These are phyloP conservation scores for Pulveroboletus sp. DNA, from an alignment of 768 basidiomycete species.

Conservation along the genomic window DNA sequence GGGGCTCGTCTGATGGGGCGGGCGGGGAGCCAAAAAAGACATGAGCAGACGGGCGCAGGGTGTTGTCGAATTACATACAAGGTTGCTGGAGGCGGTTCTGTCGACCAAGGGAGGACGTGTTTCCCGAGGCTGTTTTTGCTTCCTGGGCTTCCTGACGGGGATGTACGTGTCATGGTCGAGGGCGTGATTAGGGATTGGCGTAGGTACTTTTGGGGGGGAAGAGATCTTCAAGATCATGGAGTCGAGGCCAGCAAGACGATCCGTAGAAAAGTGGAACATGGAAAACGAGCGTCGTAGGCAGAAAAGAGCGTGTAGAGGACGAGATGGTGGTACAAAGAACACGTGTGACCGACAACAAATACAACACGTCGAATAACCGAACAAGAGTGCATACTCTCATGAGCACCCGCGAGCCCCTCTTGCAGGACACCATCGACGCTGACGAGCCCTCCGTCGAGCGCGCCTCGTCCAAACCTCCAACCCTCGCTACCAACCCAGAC, in stretches of 20 bases:
- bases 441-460: slow-evolving; percentile 53
- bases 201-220: slow-evolving; percentile 26
- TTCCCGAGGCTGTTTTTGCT: slow-evolving; percentile 14
- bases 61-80: slow-evolving; percentile 25
- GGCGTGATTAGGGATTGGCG: slow-evolving; percentile 25
- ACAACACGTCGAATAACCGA: slow-evolving; percentile 5
- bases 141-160: slow-evolving; percentile 24
- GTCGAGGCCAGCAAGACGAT: slow-evolving; percentile 44
- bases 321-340: too few species aligned
- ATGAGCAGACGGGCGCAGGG: slow-evolving; percentile 10
- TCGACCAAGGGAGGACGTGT: slow-evolving; percentile 32
- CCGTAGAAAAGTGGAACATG: slow-evolving; percentile 36
- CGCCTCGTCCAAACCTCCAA: slow-evolving; percentile 26
- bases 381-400: slow-evolving; percentile 28
- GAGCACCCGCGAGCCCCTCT: slow-evolving; percentile 60
- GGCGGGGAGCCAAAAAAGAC: slow-evolving; percentile 11
- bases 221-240: slow-evolving; percentile 36
- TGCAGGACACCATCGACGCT: slow-evolving; percentile 76
- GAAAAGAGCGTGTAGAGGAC: background rate
- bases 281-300: slow-evolving; percentile 13
- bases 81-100: slow-evolving; percentile 28
- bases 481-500: slow-evolving; percentile 52
- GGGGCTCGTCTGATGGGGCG: slow-evolving; percentile 11
- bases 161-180: slow-evolving; percentile 14
- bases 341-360: slow-evolving; percentile 13